Evolutionary conservation across 306 rosid species (phyloP).

Genomic region (Citrullus mucosospermus): DNA sequence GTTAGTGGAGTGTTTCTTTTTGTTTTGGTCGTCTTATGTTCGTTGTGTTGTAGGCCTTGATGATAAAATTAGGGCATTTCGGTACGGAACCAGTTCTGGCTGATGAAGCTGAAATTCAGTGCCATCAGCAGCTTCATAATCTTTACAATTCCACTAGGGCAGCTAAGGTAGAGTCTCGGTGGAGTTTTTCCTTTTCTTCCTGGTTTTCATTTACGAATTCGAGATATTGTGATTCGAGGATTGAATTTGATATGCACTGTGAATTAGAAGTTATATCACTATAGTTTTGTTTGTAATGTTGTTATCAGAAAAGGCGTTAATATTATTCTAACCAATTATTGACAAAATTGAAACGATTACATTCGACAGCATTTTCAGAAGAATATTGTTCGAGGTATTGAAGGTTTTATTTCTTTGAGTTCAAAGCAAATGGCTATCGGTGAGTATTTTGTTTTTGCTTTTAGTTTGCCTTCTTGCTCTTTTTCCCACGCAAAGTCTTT

Average conservation of each 20-base stretch:
- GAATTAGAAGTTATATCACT: background rate
- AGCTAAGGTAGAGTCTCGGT: slow-evolving; percentile 44
- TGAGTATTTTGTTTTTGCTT: slow-evolving; percentile 22
- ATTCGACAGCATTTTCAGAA: slow-evolving; percentile 70
- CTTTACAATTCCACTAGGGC: slow-evolving; percentile 65
- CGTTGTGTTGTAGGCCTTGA: slow-evolving; percentile 50
- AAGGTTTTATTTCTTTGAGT: slow-evolving; percentile 52
- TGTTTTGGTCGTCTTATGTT: slow-evolving; percentile 1
- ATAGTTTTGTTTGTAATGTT: background rate
- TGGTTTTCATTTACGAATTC: background rate
- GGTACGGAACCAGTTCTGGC: slow-evolving; percentile 43
- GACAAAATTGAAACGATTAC: background rate
- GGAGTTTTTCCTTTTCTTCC: background rate
- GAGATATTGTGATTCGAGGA: background rate
- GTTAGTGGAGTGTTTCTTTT: background rate
- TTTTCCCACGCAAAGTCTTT: background rate
- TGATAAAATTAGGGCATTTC: slow-evolving; percentile 68
- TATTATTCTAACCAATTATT: slow-evolving; percentile 3
- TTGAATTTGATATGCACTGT: background rate
- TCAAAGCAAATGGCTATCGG: slow-evolving; percentile 83
- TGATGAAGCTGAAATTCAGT: slow-evolving; percentile 67
- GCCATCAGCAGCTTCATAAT: slow-evolving; percentile 60
- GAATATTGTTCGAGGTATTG: slow-evolving; percentile 67
- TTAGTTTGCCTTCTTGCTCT: background rate
- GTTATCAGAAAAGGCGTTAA: background rate